Evolutionary conservation across 2,329 filamentous ascomycete species (phyloP).

Genomic region (Pseudogymnoascus verrucosus): DNA sequence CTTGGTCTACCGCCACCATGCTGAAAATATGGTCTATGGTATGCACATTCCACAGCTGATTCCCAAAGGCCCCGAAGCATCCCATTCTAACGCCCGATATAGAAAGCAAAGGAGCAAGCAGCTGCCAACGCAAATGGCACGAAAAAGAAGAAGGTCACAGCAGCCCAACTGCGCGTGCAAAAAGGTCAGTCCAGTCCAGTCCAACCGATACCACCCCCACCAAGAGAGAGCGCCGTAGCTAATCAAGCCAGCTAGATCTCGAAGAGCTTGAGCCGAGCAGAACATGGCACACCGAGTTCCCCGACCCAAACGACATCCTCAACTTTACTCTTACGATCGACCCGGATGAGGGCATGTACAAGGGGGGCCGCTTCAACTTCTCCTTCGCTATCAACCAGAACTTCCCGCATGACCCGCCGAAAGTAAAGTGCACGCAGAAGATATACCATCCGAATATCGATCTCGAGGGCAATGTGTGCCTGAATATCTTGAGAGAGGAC

Average conservation of each 20-base stretch:
- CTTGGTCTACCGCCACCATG: constrained; percentile 52
- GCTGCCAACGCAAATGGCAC: constrained; percentile 75
- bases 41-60: constrained; percentile 26
- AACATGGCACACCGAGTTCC: constrained; percentile 76
- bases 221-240: background rate
- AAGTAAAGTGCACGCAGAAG: constrained; percentile 94
- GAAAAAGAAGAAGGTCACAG: constrained; percentile 98
- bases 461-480: constrained; percentile 91
- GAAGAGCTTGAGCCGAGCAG: constrained; percentile 70
- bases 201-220: background rate
- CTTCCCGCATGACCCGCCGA: constrained; percentile 95
- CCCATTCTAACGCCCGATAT: constrained; percentile 25
- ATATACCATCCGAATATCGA: constrained; percentile 99
- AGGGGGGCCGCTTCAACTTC: constrained; percentile 79
- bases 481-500: constrained; percentile 95
- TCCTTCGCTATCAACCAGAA: constrained; percentile 87
- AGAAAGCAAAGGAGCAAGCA: constrained; percentile 97
- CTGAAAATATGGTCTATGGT: constrained; percentile 99
- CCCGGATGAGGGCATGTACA: constrained; percentile 83
- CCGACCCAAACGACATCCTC: constrained; percentile 76
- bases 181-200: constrained; percentile 56
- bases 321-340: constrained; percentile 76
- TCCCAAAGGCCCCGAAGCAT: background rate
- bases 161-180: constrained; percentile 89
- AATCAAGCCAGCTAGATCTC: constrained; percentile 48